Conservation (phyloP, 2,329 filamentous ascomycete species). For the Verticillium isaacii region DNA sequence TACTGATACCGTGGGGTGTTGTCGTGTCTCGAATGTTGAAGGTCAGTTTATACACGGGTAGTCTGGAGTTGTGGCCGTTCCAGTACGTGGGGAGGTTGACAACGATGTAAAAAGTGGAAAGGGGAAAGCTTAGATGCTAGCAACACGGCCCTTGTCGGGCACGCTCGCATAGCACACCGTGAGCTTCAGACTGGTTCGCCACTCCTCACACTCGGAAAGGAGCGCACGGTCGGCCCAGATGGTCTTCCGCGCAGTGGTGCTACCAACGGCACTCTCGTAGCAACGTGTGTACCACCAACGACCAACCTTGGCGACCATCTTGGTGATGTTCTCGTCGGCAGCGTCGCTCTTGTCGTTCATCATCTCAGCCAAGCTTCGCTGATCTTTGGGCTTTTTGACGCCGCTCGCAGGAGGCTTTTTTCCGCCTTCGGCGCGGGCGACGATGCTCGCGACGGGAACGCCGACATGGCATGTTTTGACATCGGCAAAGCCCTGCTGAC, state of each 20-base stretch:
- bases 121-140: slow-evolving; percentile 34
- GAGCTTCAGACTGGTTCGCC: slow-evolving; percentile 82
- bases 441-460: slow-evolving; percentile 62
- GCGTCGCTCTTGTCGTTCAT: slow-evolving; percentile 64
- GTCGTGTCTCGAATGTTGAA: background rate
- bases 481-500: slow-evolving; percentile 63
- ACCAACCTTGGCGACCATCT: slow-evolving; percentile 86
- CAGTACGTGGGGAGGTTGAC: background rate
- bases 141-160: slow-evolving; percentile 50
- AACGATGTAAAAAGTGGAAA: background rate
- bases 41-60: background rate
- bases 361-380: slow-evolving; percentile 63
- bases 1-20: background rate
- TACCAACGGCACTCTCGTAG: slow-evolving; percentile 69
- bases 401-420: slow-evolving; percentile 5
- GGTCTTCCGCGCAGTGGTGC: slow-evolving; percentile 35
- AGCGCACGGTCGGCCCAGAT: slow-evolving; percentile 77
- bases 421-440: slow-evolving; percentile 22
- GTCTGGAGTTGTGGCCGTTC: background rate
- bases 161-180: slow-evolving; percentile 89
- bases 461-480: slow-evolving; percentile 75
- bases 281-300: slow-evolving; percentile 96
- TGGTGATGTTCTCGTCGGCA: slow-evolving; percentile 81
- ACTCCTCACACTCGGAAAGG: slow-evolving; percentile 79
- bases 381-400: slow-evolving; percentile 30